Base-by-base conservation (phyloP, 345 rosid genomes). In the Eutrema heterophyllum region DNA sequence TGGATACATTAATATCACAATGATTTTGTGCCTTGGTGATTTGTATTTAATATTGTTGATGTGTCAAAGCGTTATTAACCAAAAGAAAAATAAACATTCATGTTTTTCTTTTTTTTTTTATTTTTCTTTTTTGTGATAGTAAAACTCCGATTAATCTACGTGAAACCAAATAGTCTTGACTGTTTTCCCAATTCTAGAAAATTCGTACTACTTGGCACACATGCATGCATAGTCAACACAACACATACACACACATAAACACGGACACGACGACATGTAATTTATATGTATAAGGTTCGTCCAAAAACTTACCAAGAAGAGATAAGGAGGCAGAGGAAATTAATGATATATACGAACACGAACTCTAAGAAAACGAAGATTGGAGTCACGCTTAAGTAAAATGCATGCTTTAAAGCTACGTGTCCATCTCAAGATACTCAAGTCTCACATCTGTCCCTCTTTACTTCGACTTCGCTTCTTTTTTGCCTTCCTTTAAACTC, bases 381-480 rank as follows among this genome's bases (percentile, higher is more conserved):
- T 54, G 64, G 41, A 11, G 68, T 30, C 29, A 10, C 45, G 41
- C 51, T 60, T 64, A 77, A 71, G 68, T 70, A 64, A 77, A 27
- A 48, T 64, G 72, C 80, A 77, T 77, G 80, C 80, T 11, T 8
- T 49, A 32, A 57, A 49, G 46, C 59, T 55, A 73, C 81, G 81
- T 78, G 81, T 78, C 81, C 4, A 46, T n/a, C 75, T 21, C 18
- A 24, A 62, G 60, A 44, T 66, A 30, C 41, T 78, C 40, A 41
- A 40, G 40, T 62, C 56, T 78, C 67, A 78, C 81, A 78, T 68
- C 67, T 78, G 81, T 73, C 78, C 55, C 32, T 8, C 44, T 57
- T 45, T 73, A 53, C 64, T 72, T 72, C 63, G 64, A 48, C 24
- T 57, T 56, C 2, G 30, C n/a, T 9, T 67, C 61, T 11, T 61